A percentile compares a stretch with the other conserved stretches of the same genome.
phyloP scores from a whole-genome alignment of 192 early-diverging fungal genomes.

The Lobosporangium transversale region DNA sequence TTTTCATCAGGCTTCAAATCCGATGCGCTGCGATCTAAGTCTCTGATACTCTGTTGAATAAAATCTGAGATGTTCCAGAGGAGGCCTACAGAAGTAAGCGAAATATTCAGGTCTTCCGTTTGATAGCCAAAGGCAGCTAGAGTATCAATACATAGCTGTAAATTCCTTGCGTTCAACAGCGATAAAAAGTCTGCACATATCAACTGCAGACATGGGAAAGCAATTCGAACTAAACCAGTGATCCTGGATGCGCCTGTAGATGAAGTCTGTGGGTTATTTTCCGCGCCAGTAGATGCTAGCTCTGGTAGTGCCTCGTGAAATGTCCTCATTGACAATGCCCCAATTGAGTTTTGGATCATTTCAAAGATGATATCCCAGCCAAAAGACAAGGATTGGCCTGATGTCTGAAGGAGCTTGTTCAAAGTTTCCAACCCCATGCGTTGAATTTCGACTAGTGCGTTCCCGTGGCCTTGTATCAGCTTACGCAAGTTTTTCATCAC shows the following conservation, averaged over 20 bases:
- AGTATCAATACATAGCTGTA: constrained; percentile 85
- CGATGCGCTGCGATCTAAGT: constrained; percentile 53
- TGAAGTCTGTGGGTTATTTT: constrained; percentile 2
- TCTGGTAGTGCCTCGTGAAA: constrained; percentile 10
- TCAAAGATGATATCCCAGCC: constrained; percentile 94
- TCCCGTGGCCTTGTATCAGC: constrained; percentile 60
- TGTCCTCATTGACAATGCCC: not conserved
- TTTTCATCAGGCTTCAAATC: not conserved
- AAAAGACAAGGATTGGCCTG: constrained; percentile 84
- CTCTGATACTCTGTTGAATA: constrained; percentile 78
- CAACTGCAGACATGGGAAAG: constrained; percentile 93
- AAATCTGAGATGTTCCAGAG: constrained; percentile 94
- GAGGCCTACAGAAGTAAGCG: constrained; percentile 90
- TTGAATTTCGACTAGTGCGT: constrained; percentile 75
- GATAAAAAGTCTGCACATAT: constrained; percentile 96
- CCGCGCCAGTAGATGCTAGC: not conserved
- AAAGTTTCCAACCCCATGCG: constrained; percentile 89
- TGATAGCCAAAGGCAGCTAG: constrained; percentile 85
- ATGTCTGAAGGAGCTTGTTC: constrained; percentile 88
- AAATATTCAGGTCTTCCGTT: constrained; percentile 92
- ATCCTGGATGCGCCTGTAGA: constrained; percentile 19
- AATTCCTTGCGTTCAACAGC: constrained; percentile 74
- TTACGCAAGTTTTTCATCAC: constrained; percentile 69
- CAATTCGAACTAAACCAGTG: constrained; percentile 72
- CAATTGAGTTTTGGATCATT: constrained; percentile 73